Conservation (phyloP, 2,329 filamentous ascomycete genomes). For the Ascochyta clinopodiicola region DNA sequence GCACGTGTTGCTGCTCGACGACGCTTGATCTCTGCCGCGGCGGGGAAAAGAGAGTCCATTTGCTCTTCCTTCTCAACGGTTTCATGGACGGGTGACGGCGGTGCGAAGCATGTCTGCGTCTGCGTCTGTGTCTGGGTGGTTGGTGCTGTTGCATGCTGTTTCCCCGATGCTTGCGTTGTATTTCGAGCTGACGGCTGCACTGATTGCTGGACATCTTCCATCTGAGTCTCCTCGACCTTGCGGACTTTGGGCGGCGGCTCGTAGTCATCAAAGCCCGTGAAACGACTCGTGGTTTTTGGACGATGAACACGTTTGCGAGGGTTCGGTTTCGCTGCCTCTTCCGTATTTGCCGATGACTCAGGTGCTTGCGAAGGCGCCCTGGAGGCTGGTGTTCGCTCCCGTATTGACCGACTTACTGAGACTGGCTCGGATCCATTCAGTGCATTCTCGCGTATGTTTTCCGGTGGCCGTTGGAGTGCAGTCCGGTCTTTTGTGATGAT, state of each 20-base stretch:
- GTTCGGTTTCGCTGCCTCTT: constrained; percentile 31
- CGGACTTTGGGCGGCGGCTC: constrained; percentile 40
- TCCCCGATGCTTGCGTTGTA: constrained; percentile 18
- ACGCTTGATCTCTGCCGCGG: constrained; percentile 79
- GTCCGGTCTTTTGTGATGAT: constrained; percentile 82
- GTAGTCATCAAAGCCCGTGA: constrained; percentile 75
- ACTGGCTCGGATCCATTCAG: constrained; percentile 27
- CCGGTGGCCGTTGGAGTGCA: constrained; percentile 71
- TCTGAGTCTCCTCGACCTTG: constrained; percentile 36
- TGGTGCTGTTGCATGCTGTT: constrained; percentile 21
- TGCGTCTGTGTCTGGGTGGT: constrained; percentile 26
- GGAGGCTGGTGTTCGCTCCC: constrained; percentile 23
- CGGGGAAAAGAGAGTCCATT: constrained; percentile 77
- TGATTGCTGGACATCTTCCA: constrained; percentile 35
- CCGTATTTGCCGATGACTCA: constrained; percentile 21
- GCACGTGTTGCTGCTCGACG: constrained; percentile 58
- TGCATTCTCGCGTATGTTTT: constrained; percentile 41
- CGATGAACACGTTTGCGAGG: constrained; percentile 44
- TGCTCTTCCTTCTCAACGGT: constrained; percentile 57
- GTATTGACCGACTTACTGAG: constrained; percentile 21
- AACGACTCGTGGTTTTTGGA: constrained; percentile 57
- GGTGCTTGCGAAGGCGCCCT: constrained; percentile 27
- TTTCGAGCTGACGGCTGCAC: constrained; percentile 3
- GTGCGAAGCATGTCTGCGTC: constrained; percentile 28
- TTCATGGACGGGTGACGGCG: constrained; percentile 46